Base-by-base conservation (phyloP, 176 grass and related monocot species). In the Canna indica region DNA sequence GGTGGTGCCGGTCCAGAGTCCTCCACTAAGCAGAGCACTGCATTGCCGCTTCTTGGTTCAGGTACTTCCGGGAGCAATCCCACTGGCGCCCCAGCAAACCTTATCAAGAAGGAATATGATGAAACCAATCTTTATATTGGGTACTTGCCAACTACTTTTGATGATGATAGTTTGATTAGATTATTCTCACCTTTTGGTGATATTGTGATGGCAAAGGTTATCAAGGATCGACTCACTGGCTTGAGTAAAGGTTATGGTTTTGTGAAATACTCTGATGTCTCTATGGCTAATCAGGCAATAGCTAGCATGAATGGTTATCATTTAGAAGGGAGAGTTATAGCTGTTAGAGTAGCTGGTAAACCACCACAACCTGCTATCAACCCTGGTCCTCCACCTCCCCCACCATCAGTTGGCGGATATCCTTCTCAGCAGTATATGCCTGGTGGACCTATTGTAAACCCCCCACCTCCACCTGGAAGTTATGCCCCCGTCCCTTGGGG, bases 41-140 rank as follows among this genome's bases (percentile, higher is more conserved):
- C 75, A 32, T 30, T 77, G 47, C 75, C 64, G 9, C 8, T 69
- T 32, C 64, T 77, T 64, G 70, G 68, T 69, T 30, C 46, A n/a
- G 69, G 73, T 58, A 71, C 28, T 42, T 79, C 85, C 33, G 68
- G 50, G 29, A 90, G 70, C 76, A 91, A 81, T 68, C 79, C 71
- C 32, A 56, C 58, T 28, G 82, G 85, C 34, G 52, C 71, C 41
- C 71, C 42, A 60, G 67, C 7, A 17, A 83, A 78, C 39, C 82
- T 80, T 32, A 73, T 93, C 28, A 93, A 90, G 83, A 90, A 90
- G 77, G 89, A 93, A 30, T 81, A 84, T 60, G 94, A 99, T 17
- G 94, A 99, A 66, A 84, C 86, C 22, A 99, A 99, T 85, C 81
- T 99, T 27, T 99, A 99, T 56, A 99, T 99, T 0, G 94, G 94